Conservation (phyloP, 2,329 filamentous ascomycete genomes). For the Curvularia hawaiiensis region DNA sequence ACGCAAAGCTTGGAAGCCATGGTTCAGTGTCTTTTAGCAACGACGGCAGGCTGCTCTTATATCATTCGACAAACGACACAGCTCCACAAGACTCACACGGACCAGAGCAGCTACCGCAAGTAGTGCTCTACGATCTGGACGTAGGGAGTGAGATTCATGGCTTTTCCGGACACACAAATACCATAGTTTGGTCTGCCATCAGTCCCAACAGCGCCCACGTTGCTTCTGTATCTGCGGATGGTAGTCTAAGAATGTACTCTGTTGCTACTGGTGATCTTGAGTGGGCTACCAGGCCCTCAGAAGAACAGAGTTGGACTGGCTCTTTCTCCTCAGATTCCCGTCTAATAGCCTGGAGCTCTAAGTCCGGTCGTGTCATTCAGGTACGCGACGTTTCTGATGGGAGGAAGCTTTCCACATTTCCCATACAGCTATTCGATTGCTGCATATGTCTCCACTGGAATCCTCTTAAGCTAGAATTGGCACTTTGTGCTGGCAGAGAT, state of each 20-base stretch:
- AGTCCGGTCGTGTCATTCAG: slow-evolving; percentile 18
- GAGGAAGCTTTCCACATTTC: slow-evolving; percentile 5
- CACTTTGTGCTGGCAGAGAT: neutral
- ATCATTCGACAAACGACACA: neutral
- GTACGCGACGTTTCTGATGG: slow-evolving; percentile 26
- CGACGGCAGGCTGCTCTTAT: neutral
- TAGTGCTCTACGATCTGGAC: neutral
- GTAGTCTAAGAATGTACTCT: slow-evolving; percentile 1
- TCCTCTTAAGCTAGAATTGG: neutral
- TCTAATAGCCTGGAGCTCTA: slow-evolving; percentile 32
- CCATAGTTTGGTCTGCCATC: neutral
- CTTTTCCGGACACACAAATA: neutral
- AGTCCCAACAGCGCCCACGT: neutral
- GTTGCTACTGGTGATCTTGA: slow-evolving; percentile 22
- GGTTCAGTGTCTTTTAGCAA: neutral
- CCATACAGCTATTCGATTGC: neutral
- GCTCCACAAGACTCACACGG: neutral
- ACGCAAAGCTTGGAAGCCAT: neutral
- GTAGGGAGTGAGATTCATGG: neutral
- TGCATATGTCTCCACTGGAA: neutral
- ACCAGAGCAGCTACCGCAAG: neutral
- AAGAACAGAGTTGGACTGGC: slow-evolving; percentile 30
- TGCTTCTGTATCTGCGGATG: neutral
- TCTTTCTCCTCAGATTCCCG: slow-evolving; percentile 36
- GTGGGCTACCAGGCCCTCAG: slow-evolving; percentile 26